Evolutionary conservation across 2,329 filamentous ascomycete species (phyloP).

Genomic region (Zelopaecilomyces penicillatus): DNA sequence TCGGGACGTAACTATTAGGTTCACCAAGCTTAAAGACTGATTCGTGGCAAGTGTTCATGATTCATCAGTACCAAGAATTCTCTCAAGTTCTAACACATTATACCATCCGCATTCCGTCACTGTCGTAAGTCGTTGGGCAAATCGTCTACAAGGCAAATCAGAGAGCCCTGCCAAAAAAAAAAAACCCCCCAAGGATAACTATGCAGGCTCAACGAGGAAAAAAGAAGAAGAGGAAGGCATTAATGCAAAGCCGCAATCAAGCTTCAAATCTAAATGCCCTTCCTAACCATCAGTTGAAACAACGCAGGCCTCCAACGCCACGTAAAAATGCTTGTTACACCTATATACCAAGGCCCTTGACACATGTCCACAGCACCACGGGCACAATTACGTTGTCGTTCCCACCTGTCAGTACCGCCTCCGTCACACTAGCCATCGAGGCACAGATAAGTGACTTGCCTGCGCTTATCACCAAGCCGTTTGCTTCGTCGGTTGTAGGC

Average conservation of each 20-base stretch:
- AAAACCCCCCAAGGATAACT: background rate
- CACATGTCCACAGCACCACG: slow-evolving; percentile 83
- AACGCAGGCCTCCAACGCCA: slow-evolving; percentile 9
- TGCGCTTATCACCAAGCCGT: slow-evolving; percentile 25
- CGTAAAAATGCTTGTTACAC: slow-evolving; percentile 6
- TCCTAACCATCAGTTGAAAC: background rate
- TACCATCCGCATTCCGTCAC: too few relatives aligned
- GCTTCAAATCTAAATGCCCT: background rate
- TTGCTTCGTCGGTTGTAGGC: slow-evolving; percentile 43
- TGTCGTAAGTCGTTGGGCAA: too few relatives aligned
- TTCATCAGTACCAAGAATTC: too few relatives aligned
- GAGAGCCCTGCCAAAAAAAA: too few relatives aligned
- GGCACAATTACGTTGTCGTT: slow-evolving; percentile 99
- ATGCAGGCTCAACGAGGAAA: background rate
- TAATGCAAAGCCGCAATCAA: background rate
- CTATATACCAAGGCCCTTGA: slow-evolving; percentile 63
- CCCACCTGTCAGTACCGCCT: slow-evolving; percentile 89
- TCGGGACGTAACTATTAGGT: too few relatives aligned
- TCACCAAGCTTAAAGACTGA: too few relatives aligned
- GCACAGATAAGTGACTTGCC: slow-evolving; percentile 68
- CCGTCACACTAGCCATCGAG: slow-evolving; percentile 76
- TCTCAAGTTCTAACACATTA: too few relatives aligned
- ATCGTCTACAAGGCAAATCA: too few relatives aligned
- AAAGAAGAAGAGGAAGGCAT: background rate
- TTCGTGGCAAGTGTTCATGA: too few relatives aligned